Evolutionary conservation across 495 filamentous ascomycete genomes (phyloP).

Genomic region (Rostrohypoxylon terebratum): DNA sequence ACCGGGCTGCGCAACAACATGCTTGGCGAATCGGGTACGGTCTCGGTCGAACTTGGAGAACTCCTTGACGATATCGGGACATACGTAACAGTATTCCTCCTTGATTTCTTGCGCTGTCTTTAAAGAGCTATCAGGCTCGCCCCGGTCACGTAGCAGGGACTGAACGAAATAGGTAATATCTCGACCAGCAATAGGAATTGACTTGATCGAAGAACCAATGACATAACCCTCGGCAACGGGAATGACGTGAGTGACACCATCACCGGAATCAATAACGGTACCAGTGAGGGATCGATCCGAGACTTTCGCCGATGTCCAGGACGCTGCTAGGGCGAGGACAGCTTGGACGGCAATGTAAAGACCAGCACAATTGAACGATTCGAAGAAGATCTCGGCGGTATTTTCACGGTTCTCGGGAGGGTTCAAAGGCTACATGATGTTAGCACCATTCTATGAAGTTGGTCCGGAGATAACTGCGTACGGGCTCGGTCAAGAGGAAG

Average conservation of each 20-base stretch:
- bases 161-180: constrained; percentile 99
- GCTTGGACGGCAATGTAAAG: constrained; percentile 99
- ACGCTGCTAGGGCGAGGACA: constrained; percentile 93
- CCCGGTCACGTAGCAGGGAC: constrained; percentile 92
- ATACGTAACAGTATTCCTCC: constrained; percentile 98
- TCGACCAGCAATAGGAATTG: constrained; percentile 94
- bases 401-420: constrained; percentile 99
- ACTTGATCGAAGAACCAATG: constrained; percentile 98
- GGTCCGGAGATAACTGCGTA: constrained; percentile 54
- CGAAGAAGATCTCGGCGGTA: constrained; percentile 99
- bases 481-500: constrained; percentile 96
- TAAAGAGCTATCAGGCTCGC: constrained; percentile 94
- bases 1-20: constrained; percentile 86
- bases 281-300: constrained; percentile 96
- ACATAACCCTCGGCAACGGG: constrained; percentile 99
- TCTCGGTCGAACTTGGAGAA: constrained; percentile 93
- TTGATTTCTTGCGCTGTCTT: constrained; percentile 98
- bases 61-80: constrained; percentile 98
- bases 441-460: constrained; percentile 28
- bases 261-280: constrained; percentile 97
- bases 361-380: constrained; percentile 98
- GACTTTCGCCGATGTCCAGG: constrained; percentile 98
- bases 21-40: constrained; percentile 88
- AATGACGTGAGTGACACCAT: constrained; percentile 98
- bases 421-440: constrained; percentile 81